These are phyloP conservation scores for Auricularia heimuer DNA, from an alignment of 768 basidiomycete genomes.

Conservation along the genomic window DNA sequence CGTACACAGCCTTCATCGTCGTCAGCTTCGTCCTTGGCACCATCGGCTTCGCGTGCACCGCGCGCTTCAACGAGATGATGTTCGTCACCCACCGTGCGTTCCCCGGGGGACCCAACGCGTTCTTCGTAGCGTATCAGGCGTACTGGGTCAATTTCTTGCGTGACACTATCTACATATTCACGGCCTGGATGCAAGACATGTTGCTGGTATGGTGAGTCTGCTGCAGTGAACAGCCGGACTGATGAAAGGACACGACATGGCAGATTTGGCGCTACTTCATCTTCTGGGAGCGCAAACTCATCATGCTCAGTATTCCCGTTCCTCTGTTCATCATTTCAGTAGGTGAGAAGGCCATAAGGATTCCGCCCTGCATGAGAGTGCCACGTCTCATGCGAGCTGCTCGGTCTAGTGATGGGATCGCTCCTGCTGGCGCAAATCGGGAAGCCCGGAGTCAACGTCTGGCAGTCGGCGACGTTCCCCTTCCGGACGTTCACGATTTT, in stretches of 20 bases:
- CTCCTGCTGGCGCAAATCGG: neutral
- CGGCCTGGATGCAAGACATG: neutral
- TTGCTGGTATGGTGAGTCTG: neutral
- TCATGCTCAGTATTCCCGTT: neutral
- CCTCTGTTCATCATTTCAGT: neutral
- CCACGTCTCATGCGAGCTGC: no score
- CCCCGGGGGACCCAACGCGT: neutral
- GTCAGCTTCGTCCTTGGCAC: conserved; percentile 18
- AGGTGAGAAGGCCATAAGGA: neutral
- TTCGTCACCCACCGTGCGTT: conserved; percentile 6
- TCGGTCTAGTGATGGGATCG: neutral
- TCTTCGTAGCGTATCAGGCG: neutral
- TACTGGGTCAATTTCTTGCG: neutral
- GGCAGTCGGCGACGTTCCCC: neutral
- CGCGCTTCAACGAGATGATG: conserved; percentile 20
- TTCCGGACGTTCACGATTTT: neutral
- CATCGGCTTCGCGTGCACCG: conserved; percentile 16
- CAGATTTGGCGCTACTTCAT: neutral
- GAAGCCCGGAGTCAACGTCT: neutral
- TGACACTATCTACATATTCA: neutral
- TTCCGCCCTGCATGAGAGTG: no score
- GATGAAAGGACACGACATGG: neutral
- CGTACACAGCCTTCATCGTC: neutral
- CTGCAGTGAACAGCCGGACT: neutral
- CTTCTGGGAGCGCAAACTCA: neutral